Evolutionary conservation across 345 rosid species (phyloP), one percentile per base, ranked within the genome.

Genomic region (Crucihimalaya himalaica): DNA sequence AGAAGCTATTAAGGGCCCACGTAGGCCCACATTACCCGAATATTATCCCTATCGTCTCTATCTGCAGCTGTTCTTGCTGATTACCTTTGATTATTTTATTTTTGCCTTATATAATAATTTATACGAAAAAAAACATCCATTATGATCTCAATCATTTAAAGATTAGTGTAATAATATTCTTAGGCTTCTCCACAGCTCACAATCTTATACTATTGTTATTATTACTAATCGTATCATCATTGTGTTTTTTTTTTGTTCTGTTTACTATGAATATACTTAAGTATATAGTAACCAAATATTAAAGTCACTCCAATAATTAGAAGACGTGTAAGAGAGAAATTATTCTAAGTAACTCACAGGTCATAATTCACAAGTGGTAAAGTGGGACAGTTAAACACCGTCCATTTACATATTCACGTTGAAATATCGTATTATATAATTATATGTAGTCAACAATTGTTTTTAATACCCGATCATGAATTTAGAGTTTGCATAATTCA

Each of bases 21-120:
- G 25, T 66, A 79, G 80, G 7, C 56, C 69, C 74, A 54, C 34
- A 32, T 10, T 5, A 58, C 57, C 25, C 81, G 68, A 71, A 65
- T 75, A 73, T 81, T 81, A 83, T 86, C 86, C 67, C 84, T 45
- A 66, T 80, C 84, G 89, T 85, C 89, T 75, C 82, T 74, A 81
- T 89, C 89, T 84, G 88, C 84, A 82, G 72, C 87, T 76, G 80
- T 73, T 84, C 78, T 71, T 75, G 54, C 59, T 80, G 70, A 76
- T 58, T 50, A 61, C 62, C 52, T 58, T 42, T 78, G 50, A 48
- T 39, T 45, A 23, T 72, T n/a, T 52, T 5, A n/a, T n/a, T 5
- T 48, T 56, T 12, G 52, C 45, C 50, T 64, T 55, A 16, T 43
- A 27, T 37, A 27, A 54, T 70, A 10, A 70, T 77, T 47, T 77